Percentiles rank a stretch among this genome's conserved stretches.
phyloP scores from a whole-genome alignment of 2,329 filamentous ascomycete species.

The Aspergillus persii region DNA sequence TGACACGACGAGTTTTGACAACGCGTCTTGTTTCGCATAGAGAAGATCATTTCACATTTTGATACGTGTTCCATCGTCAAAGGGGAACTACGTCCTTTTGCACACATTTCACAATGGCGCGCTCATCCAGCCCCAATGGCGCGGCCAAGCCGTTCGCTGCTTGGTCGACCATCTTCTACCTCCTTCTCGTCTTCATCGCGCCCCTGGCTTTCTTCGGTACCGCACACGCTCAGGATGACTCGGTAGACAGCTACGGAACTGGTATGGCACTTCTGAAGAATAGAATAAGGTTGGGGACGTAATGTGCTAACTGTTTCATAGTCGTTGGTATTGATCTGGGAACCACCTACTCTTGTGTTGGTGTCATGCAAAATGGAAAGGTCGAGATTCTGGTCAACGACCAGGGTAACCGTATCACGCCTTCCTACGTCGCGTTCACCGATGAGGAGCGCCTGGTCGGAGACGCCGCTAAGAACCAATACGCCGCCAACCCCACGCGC shows the following conservation, averaged over 20 bases:
- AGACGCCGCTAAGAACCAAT: constrained; percentile 97
- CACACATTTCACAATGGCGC: constrained; percentile 52
- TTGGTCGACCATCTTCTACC: constrained; percentile 89
- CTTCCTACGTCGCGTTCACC: constrained; percentile 93
- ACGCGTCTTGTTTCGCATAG: neutral
- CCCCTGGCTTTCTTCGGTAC: constrained; percentile 80
- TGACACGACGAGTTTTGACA: neutral
- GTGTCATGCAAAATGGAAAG: constrained; percentile 94
- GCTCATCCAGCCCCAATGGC: constrained; percentile 56
- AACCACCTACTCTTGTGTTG: constrained; percentile 84
- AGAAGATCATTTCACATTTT: neutral
- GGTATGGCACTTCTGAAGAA: constrained; percentile 38
- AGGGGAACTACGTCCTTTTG: constrained; percentile 9
- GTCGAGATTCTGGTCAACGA: constrained; percentile 96
- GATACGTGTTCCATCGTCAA: constrained; percentile 11
- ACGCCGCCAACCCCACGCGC: constrained; percentile 71
- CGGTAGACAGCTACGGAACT: constrained; percentile 76
- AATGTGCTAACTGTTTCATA: constrained; percentile 21
- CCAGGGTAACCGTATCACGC: constrained; percentile 94
- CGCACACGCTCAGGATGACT: constrained; percentile 69
- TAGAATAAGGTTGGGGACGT: neutral
- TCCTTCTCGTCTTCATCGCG: constrained; percentile 80
- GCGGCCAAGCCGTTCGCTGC: constrained; percentile 68
- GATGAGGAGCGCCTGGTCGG: constrained; percentile 95
- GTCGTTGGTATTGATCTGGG: constrained; percentile 96